Evolutionary conservation across 768 basidiomycete species (phyloP).

Genomic region (Macrolepiota fuliginosa): DNA sequence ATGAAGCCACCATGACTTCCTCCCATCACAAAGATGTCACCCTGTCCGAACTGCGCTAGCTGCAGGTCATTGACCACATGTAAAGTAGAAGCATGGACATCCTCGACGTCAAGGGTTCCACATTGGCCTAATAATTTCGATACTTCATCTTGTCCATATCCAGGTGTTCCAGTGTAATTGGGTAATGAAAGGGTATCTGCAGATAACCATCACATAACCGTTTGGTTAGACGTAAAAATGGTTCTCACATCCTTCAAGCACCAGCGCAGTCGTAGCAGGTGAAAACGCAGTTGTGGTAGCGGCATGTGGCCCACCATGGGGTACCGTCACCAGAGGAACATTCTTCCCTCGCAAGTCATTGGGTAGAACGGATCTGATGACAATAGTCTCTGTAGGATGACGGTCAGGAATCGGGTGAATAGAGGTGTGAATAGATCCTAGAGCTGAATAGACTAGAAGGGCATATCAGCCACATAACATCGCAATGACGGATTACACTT

Average conservation of each 20-base stretch:
- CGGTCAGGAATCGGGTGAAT: conserved; percentile 50
- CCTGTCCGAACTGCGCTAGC: conserved; percentile 44
- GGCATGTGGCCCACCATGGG: conserved; percentile 66
- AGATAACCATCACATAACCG: background rate
- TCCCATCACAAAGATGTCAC: conserved; percentile 55
- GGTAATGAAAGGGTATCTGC: conserved; percentile 58
- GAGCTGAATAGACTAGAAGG: conserved; percentile 36
- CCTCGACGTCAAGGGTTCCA: conserved; percentile 63
- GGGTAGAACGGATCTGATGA: conserved; percentile 35
- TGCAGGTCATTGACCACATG: conserved; percentile 46
- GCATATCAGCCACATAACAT: background rate
- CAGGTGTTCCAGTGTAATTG: conserved; percentile 68
- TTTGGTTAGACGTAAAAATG: background rate
- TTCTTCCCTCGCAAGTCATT: conserved; percentile 16
- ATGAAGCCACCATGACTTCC: conserved; percentile 76
- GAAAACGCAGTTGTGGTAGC: conserved; percentile 46
- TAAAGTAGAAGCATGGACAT: conserved; percentile 53
- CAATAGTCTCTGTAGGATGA: conserved; percentile 51
- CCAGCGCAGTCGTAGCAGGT: conserved; percentile 40
- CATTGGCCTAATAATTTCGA: conserved; percentile 54
- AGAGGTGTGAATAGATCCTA: conserved; percentile 38
- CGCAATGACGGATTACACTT: conserved; percentile 14
- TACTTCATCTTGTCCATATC: conserved; percentile 63
- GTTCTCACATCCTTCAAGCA: conserved; percentile 59
- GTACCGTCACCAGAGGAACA: conserved; percentile 47